Evolutionary conservation across 202 grass and related monocot species (phyloP).

Genomic region (Zoysia matrella): DNA sequence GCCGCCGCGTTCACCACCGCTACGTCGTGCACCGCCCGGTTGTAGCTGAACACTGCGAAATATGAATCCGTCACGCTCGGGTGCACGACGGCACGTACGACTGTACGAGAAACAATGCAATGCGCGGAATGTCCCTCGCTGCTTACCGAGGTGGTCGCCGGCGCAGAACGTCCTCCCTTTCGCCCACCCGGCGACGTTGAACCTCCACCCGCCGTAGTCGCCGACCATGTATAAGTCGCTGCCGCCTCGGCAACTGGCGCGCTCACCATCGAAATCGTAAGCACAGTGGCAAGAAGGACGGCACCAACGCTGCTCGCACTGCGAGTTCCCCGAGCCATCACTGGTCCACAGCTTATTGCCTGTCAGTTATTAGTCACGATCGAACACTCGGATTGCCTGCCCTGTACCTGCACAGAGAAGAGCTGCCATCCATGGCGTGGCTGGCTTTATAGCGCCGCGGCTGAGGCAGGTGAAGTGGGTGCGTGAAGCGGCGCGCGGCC

Average conservation of each 20-base stretch:
- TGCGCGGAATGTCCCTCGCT: not conserved
- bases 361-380: not conserved
- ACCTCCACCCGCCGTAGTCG: constrained; percentile 60
- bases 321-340: constrained; percentile 77
- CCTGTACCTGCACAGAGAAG: not conserved
- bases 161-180: constrained; percentile 57
- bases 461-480: constrained; percentile 29
- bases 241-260: constrained; percentile 46
- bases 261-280: constrained; percentile 6
- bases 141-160: constrained; percentile 62
- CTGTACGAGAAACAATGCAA: no score
- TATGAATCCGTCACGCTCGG: not conserved
- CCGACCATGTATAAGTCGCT: constrained; percentile 54
- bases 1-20: constrained; percentile 48
- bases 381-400: not conserved
- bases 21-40: constrained; percentile 52
- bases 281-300: not conserved
- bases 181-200: constrained; percentile 47
- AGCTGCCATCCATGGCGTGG: not conserved
- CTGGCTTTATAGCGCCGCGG: constrained; percentile 37
- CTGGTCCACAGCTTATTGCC: not conserved
- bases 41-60: constrained; percentile 46
- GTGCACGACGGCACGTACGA: no score
- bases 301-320: constrained; percentile 38
- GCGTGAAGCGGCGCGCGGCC: not conserved